Percentiles rank a stretch among this genome's conserved stretches.
These are phyloP conservation scores for Paecilomyces variotii DNA, from an alignment of 2,329 filamentous ascomycete genomes.

Conservation along the genomic window DNA sequence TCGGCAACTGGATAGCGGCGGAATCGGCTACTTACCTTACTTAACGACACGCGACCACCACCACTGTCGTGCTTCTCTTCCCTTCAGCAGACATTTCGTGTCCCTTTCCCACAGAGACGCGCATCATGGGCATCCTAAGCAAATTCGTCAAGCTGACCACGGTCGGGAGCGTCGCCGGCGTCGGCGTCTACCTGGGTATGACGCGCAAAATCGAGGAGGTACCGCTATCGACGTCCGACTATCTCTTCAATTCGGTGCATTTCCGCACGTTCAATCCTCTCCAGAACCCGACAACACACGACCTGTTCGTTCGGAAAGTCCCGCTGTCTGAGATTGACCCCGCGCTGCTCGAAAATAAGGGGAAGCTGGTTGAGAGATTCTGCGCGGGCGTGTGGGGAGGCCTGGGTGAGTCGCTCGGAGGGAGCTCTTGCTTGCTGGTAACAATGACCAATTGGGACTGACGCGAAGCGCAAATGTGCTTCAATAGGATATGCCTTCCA, in stretches of 20 bases:
- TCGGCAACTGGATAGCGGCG: too few species aligned
- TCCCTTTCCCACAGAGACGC: too few species aligned
- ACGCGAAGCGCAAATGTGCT: background rate
- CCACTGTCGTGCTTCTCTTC: too few species aligned
- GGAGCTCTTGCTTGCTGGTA: background rate
- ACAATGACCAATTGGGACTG: background rate
- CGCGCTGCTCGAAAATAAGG: slow-evolving; percentile 54
- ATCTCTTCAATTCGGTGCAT: slow-evolving; percentile 53
- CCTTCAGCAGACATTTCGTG: too few species aligned
- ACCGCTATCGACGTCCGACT: slow-evolving; percentile 49
- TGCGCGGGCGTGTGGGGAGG: slow-evolving; percentile 61
- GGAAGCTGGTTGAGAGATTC: slow-evolving; percentile 56
- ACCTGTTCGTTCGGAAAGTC: slow-evolving; percentile 56
- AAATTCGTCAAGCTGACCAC: slow-evolving; percentile 37
- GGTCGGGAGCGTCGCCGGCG: slow-evolving; percentile 41
- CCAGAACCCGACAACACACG: slow-evolving; percentile 55
- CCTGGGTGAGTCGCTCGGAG: slow-evolving; percentile 44
- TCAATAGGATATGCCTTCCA: slow-evolving; percentile 42
- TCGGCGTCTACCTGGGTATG: slow-evolving; percentile 47
- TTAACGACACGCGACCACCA: too few species aligned
- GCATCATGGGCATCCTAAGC: slow-evolving; percentile 47
- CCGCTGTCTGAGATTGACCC: slow-evolving; percentile 57
- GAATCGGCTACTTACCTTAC: too few species aligned
- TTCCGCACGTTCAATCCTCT: slow-evolving; percentile 56
- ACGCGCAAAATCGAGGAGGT: slow-evolving; percentile 50